phyloP scores from a whole-genome alignment of 805 yeast species.

The Nakazawaea anatomiae region DNA sequence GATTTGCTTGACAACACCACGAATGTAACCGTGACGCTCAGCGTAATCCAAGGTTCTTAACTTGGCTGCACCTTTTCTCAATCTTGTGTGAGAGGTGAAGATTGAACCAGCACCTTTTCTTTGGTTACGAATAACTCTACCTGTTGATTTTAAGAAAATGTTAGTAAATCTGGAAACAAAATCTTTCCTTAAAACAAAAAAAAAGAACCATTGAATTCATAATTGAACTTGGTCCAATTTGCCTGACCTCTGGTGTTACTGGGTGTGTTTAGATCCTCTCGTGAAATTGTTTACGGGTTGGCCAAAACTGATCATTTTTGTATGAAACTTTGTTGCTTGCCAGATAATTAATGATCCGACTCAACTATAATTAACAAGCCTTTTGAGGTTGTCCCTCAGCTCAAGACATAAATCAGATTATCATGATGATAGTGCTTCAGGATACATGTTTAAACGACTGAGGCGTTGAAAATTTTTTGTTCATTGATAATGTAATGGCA shows the following conservation, averaged over 20 bases:
- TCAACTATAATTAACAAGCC: no score
- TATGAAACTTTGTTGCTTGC: no score
- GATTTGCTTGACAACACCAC: constrained; percentile 98
- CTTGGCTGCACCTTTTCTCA: constrained; percentile 99
- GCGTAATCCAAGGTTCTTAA: constrained; percentile 98
- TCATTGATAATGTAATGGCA: background rate
- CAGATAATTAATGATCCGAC: no score
- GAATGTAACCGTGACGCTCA: constrained; percentile 99
- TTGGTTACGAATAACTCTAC: constrained; percentile 99
- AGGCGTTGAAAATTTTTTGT: background rate
- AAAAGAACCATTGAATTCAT: no score
- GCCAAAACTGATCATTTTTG: no score
- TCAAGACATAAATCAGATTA: background rate
- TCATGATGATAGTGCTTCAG: background rate
- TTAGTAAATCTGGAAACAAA: background rate
- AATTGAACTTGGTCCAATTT: no score
- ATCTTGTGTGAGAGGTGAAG: constrained; percentile 99
- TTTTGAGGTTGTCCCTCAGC: no score
- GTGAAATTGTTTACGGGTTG: no score
- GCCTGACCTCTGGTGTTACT: no score
- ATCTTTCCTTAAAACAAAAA: no score
- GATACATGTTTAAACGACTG: no score
- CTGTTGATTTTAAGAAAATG: constrained; percentile 29
- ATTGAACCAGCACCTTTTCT: constrained; percentile 99
- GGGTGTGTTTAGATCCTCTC: no score